A percentile compares a stretch with the other conserved stretches of the same genome.
Conservation (phyloP, 208 protist genomes). For the Perkinsela sp. region DNA sequence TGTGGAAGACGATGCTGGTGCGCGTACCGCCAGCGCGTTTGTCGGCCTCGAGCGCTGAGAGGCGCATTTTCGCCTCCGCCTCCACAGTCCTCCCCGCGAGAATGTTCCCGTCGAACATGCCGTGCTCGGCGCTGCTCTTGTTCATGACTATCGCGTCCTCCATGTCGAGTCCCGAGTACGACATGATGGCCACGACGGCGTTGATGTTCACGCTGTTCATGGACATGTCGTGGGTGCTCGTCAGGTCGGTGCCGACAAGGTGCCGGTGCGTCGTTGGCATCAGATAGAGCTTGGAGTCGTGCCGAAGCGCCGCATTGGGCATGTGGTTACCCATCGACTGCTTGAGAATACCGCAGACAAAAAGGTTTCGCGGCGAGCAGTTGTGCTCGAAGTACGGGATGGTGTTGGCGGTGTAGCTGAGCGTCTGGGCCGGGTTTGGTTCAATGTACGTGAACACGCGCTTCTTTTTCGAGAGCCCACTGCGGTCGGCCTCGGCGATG, state of each 20-base stretch:
- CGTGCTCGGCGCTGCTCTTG: slow-evolving; percentile 82
- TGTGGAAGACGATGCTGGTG: slow-evolving; percentile 49
- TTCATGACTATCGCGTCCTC: slow-evolving; percentile 99
- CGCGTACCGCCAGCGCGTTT: slow-evolving; percentile 11
- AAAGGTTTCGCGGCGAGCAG: slow-evolving; percentile 98
- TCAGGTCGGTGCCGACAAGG: slow-evolving; percentile 62
- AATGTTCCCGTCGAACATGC: slow-evolving; percentile 84
- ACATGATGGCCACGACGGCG: slow-evolving; percentile 93
- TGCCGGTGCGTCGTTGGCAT: slow-evolving; percentile 86
- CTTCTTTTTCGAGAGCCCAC: slow-evolving; percentile 20
- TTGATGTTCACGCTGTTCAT: slow-evolving; percentile 92
- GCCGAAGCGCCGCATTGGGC: slow-evolving; percentile 60
- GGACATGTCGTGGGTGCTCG: slow-evolving; percentile 78
- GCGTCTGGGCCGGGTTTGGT: slow-evolving; percentile 71
- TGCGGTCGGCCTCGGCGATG: slow-evolving; percentile 29
- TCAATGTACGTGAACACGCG: slow-evolving; percentile 71
- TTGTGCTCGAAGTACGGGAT: slow-evolving; percentile 99
- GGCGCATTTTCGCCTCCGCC: slow-evolving; percentile 3
- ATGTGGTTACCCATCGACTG: slow-evolving; percentile 94
- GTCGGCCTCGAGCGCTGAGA: slow-evolving; percentile 10
- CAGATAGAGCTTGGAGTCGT: slow-evolving; percentile 94
- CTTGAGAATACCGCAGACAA: slow-evolving; percentile 98
- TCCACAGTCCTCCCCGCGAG: slow-evolving; percentile 54
- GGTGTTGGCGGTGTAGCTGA: slow-evolving; percentile 80
- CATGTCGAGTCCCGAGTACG: slow-evolving; percentile 99